Percentiles rank a stretch among this genome's conserved stretches.
Conservation (phyloP, 83 land plant genomes). For the Diphasiastrum complanatum region DNA sequence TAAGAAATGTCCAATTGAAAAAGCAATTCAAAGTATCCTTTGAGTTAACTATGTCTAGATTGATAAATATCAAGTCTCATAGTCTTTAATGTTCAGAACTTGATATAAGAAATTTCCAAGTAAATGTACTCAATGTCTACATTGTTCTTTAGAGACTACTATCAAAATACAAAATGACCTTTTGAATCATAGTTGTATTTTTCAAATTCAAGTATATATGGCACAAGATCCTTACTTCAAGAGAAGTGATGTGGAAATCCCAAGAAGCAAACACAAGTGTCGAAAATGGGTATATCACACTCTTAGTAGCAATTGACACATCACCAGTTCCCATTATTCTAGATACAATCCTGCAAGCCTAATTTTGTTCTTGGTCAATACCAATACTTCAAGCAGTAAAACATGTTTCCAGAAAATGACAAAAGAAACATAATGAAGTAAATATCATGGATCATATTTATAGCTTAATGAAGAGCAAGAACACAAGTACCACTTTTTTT, state of each 20-base stretch:
- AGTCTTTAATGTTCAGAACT: neutral
- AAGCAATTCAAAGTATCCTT: neutral
- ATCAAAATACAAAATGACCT: neutral
- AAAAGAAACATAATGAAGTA: too few species aligned
- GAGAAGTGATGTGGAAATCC: slow-evolving; percentile 32
- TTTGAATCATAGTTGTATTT: neutral
- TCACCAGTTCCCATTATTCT: slow-evolving; percentile 27
- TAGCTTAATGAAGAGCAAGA: too few species aligned
- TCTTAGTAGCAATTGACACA: slow-evolving; percentile 7
- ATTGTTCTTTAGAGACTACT: neutral
- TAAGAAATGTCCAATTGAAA: too few species aligned
- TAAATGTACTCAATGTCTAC: too few species aligned
- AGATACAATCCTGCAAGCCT: slow-evolving; percentile 21
- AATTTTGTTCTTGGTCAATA: too few species aligned
- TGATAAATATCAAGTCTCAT: neutral
- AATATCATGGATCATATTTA: too few species aligned
- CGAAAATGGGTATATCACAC: slow-evolving; percentile 25
- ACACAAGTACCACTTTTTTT: too few species aligned
- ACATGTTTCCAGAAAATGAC: too few species aligned
- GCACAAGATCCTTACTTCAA: slow-evolving; percentile 22
- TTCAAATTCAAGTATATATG: neutral
- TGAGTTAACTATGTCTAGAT: neutral
- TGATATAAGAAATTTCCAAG: neutral
- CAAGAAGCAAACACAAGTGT: slow-evolving; percentile 30
- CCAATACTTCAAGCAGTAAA: too few species aligned